Conservation (phyloP, 176 grass and related monocot species). For the Aegilops longissima region DNA sequence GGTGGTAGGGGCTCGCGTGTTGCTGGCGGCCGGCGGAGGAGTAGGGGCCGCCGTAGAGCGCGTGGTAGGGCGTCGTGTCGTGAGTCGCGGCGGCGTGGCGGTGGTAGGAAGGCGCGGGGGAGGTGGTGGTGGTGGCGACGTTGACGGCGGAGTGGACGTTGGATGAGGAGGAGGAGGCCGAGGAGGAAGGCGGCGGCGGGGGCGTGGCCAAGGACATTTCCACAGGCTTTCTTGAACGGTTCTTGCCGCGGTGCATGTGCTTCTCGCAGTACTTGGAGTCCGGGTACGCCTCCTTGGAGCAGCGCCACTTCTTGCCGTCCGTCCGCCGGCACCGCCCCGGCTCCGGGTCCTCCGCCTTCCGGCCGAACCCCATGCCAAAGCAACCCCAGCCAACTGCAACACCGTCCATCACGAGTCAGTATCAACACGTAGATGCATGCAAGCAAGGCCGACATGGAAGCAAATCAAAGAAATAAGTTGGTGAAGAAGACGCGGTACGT, state of each 20-base stretch:
- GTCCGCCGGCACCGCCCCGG: conserved; percentile 86
- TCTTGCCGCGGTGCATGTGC: conserved; percentile 98
- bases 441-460: too few relatives aligned
- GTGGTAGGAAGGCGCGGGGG: conserved; percentile 21
- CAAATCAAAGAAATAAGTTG: too few relatives aligned
- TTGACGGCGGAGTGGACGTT: conserved; percentile 22
- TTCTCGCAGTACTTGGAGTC: conserved; percentile 99
- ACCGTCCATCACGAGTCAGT: too few relatives aligned
- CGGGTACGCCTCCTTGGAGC: conserved; percentile 90
- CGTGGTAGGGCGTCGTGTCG: conserved; percentile 40
- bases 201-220: conserved; percentile 88
- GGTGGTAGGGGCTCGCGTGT: neutral
- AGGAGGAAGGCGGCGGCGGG: conserved; percentile 21
- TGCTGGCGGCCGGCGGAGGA: neutral
- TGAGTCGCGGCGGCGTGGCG: conserved; percentile 23
- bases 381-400: conserved; percentile 73
- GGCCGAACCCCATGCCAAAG: conserved; percentile 69
- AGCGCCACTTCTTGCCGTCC: conserved; percentile 97
- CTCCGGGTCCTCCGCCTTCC: conserved; percentile 89
- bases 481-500: neutral
- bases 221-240: conserved; percentile 99
- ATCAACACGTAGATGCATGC: too few relatives aligned
- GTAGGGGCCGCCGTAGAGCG: conserved; percentile 44
- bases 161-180: conserved; percentile 31
- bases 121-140: conserved; percentile 10